Base-by-base conservation (phyloP, 2,329 filamentous ascomycete species). In the Stagonosporopsis vannaccii region DNA sequence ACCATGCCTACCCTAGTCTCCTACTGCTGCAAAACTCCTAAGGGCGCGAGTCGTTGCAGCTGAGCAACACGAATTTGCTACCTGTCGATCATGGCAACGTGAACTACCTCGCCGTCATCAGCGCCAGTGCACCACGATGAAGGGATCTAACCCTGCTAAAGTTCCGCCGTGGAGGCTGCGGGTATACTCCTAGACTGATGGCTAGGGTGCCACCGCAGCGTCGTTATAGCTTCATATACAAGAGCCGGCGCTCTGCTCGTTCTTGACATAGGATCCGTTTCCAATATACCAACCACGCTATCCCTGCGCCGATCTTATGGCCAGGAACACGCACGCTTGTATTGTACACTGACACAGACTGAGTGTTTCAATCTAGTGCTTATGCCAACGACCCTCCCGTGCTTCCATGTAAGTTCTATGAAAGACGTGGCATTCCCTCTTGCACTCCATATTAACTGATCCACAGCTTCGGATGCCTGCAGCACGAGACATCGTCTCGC, bases 381-480 rank as follows among this genome's bases (percentile, higher is more conserved):
- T 73, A 73, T 70, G 63, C 65, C 55, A 72, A 71, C 66, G 60
- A 63, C 61, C 65, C 60, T 68, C 61, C 63, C 66, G 61, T 61
- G 59, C 56, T 69, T 68, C 60, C 41, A 66, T 69, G 71, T 72
- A 56, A 65, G 72, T 73, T 66, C 56, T 72, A 69, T 74, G 68
- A 71, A 75, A 73, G 60, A 60, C 55, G 57, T 41, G 47, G 43
- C 26, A 46, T 60, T 59, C 64, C 63, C 60, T 60, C 17, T 48
- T 57, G 43, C 26, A 39, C 17, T 15, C 41, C 54, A 33, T 44
- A 69, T 63, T 74, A 65, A 75, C 70, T 67, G 66, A 62, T 60
- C 59, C 57, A 58, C 57, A 74, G 67, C 62, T 56, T 47, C 51
- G 61, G 60, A 59, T 49, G 63, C 62, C 67, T 74, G 70, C 70